Base-by-base conservation (phyloP, 176 grass and related monocot genomes). In the Elymus sibiricus region DNA sequence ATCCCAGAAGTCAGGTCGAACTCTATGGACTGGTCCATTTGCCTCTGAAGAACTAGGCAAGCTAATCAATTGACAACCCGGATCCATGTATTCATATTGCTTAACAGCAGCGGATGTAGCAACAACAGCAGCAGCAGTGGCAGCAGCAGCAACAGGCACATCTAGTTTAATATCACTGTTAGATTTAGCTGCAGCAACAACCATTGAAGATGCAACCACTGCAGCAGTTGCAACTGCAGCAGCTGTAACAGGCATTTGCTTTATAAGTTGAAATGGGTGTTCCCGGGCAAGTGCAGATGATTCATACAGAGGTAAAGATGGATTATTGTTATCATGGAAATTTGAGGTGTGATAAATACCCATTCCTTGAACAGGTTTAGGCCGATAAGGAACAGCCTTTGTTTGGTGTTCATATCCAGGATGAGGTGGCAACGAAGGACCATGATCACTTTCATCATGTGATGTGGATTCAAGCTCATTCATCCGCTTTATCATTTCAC, bases 201-300 rank as follows among this genome's bases (percentile, higher is more conserved):
- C 90, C 92, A 99, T 94, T 44, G 97, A 94, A 58, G 97, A 97
- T 35, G 97, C 94, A 69, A 99, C 97, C 39, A 99, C 94, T 77
- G 97, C 97, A 88, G 97, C 97, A 46, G 97, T 99, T 85, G 97
- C 97, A 74, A 94, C 94, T 39, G 97, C 97, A 64, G 97, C 97
- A 89, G 95, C 95, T 58, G 93, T 90, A 73, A 98, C 93, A 80
- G 93, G 93, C 91, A 93, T 92, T 89, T 95, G 90, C 82, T 88
- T 91, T 17, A 84, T 88, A 72, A 91, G 78, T 78, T 91, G 90
- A 46, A 88, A 77, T 71, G 86, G 40, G 53, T 80, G 37, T 64
- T 85, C 86, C 82, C 87, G 77, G 62, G 79, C 56, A 59, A 44
- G 40, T 26, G 77, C 77, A 49, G 61, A 85, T 84, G 82, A 77